Base-by-base conservation (phyloP, 2,329 filamentous ascomycete genomes). In the Trichoderma breve region DNA sequence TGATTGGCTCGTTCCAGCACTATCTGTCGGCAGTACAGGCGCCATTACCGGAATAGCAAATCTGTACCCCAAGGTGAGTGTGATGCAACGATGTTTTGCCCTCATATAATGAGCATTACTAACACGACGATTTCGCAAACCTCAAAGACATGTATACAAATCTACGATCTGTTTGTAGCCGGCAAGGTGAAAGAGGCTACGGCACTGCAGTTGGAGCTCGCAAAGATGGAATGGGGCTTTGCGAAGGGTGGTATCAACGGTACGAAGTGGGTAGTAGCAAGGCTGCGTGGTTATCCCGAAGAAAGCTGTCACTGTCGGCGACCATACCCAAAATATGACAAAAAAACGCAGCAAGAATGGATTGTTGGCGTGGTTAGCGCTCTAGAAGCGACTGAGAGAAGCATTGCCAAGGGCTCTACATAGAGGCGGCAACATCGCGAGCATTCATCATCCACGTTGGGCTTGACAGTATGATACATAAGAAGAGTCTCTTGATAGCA, bases 1-100 rank as follows among this genome's bases (percentile, higher is more conserved):
- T 6, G 92, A 94, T 77, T 94, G 93, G 82, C 80, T 94, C 28
- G 82, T 91, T 47, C 89, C 88, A 4, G 88, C 87, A 0, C 77
- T 92, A 69, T 83, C 85, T 2, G 86, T 87, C 9, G 89, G 90
- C 12, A 86, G 86, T 24, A 85, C 85, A 2, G 90, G 90, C 11
- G 88, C 86, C 72, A 88, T 92, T 73, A 88, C 89, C 0, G 90
- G 89, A 9, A 86, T 91, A 71, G 90, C 85, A 34, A 91, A 92
- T 76, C 79, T 91, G 12, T 90, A 87, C 73, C 89, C 89, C 15
- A 86, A 85, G 80, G 85, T 86, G 24, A 72, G 71, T 65, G 14
- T 32, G 7, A 3, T 12, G 18, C 8, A 26, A 30, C 3, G 9
- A 32, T 21, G 1, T 28, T 12, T 6, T 34, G 24, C 6, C 9